These are phyloP conservation scores for Pyrenochaeta sp. DNA, from an alignment of 2,329 filamentous ascomycete genomes.

Conservation along the genomic window DNA sequence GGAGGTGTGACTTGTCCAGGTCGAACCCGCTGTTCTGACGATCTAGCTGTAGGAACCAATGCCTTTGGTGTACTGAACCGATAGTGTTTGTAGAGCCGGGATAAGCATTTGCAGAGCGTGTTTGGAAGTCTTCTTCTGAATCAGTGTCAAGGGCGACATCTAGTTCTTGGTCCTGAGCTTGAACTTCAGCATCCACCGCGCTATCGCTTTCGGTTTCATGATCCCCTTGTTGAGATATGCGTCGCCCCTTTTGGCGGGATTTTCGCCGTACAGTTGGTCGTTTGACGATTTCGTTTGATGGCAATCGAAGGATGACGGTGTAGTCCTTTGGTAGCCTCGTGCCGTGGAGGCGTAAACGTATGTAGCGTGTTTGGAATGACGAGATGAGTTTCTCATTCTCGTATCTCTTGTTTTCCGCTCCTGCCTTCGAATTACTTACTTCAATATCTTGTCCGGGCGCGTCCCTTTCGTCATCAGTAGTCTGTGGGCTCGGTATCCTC, in stretches of 20 bases:
- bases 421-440: too few relatives aligned
- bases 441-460: not conserved
- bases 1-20: constrained; percentile 25
- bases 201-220: constrained; percentile 18
- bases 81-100: constrained; percentile 71
- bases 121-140: constrained; percentile 39
- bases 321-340: constrained; percentile 49
- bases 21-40: constrained; percentile 66
- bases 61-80: constrained; percentile 71
- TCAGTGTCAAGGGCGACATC: constrained; percentile 56
- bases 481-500: constrained; percentile 37
- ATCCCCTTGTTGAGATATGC: not conserved
- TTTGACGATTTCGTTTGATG: constrained; percentile 41
- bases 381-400: constrained; percentile 50
- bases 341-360: constrained; percentile 54
- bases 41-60: constrained; percentile 73
- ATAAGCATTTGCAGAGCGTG: constrained; percentile 71
- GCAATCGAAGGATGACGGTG: constrained; percentile 52
- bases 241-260: not conserved
- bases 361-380: constrained; percentile 50
- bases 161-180: not conserved
- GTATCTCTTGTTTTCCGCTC: not conserved
- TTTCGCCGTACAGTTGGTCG: constrained; percentile 31
- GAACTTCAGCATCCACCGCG: not conserved
- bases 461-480: constrained; percentile 34